These are phyloP conservation scores for Delitschia confertaspora DNA, from an alignment of 495 filamentous ascomycete species.

Conservation along the genomic window DNA sequence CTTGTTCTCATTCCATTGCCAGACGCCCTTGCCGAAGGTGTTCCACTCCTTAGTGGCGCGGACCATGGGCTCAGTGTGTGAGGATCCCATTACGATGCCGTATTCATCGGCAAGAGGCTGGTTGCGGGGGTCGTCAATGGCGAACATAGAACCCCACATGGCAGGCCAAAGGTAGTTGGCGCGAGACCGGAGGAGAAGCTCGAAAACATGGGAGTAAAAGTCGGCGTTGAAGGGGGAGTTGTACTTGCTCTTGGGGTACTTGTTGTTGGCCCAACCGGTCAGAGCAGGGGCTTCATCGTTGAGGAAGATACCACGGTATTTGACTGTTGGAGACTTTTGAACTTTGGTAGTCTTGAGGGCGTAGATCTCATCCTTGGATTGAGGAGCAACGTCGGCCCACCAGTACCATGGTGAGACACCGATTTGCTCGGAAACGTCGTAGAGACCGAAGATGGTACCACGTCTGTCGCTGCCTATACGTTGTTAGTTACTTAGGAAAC, in stretches of 20 bases:
- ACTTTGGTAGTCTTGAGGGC: slow-evolving; percentile 43
- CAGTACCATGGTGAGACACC: slow-evolving; percentile 72
- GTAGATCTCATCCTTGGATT: slow-evolving; percentile 47
- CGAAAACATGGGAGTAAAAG: slow-evolving; percentile 63
- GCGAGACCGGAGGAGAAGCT: slow-evolving; percentile 57
- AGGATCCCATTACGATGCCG: slow-evolving; percentile 62
- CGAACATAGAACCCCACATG: slow-evolving; percentile 61
- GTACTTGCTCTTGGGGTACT: slow-evolving; percentile 42
- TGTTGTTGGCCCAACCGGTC: slow-evolving; percentile 58
- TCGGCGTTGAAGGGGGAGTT: slow-evolving; percentile 52
- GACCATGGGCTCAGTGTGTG: slow-evolving; percentile 68
- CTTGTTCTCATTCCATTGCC: slow-evolving; percentile 61
- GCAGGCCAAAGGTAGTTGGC: slow-evolving; percentile 74
- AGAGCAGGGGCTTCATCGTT: slow-evolving; percentile 69
- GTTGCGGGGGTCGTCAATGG: slow-evolving; percentile 58
- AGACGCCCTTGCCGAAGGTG: slow-evolving; percentile 47
- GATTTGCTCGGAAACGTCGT: slow-evolving; percentile 67
- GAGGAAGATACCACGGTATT: slow-evolving; percentile 70
- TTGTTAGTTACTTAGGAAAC: neutral
- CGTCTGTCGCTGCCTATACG: slow-evolving; percentile 50
- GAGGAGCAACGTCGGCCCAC: slow-evolving; percentile 59
- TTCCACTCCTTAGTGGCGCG: slow-evolving; percentile 62
- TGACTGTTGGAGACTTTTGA: slow-evolving; percentile 56
- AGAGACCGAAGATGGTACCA: slow-evolving; percentile 64
- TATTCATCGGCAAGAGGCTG: slow-evolving; percentile 62